Evolutionary conservation across 768 basidiomycete species (phyloP).

Genomic region (Suillus weaverae): DNA sequence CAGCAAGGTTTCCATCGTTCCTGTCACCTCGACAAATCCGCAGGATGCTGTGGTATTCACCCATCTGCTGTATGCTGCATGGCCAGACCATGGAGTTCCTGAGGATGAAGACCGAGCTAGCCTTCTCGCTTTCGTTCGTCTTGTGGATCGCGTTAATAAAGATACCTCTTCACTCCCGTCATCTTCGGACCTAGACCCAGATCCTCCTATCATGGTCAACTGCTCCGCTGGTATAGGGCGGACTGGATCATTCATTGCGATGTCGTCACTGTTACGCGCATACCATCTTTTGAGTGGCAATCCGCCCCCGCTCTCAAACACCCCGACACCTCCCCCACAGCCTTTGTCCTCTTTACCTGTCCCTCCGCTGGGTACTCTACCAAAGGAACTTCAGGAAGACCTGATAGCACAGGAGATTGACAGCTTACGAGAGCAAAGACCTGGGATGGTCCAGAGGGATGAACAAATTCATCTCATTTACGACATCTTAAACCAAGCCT

Average conservation of each 20-base stretch:
- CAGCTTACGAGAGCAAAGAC: constrained; percentile 75
- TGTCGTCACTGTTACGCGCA: constrained; percentile 74
- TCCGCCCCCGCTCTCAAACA: constrained; percentile 19
- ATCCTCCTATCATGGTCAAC: constrained; percentile 78
- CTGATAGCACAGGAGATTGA: constrained; percentile 72
- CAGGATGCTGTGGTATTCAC: constrained; percentile 52
- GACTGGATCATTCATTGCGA: constrained; percentile 82
- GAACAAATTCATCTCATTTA: constrained; percentile 71
- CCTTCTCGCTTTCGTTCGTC: constrained; percentile 58
- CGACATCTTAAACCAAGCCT: constrained; percentile 45
- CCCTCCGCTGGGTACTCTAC: constrained; percentile 61
- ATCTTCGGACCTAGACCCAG: constrained; percentile 41
- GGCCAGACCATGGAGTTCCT: constrained; percentile 89
- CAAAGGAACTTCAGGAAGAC: constrained; percentile 50
- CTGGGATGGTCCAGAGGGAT: constrained; percentile 75
- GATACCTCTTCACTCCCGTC: constrained; percentile 33
- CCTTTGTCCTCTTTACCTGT: constrained; percentile 34
- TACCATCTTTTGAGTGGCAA: constrained; percentile 46
- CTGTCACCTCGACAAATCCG: constrained; percentile 29
- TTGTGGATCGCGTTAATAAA: constrained; percentile 66
- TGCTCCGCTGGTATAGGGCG: constrained; percentile 90
- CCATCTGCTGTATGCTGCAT: constrained; percentile 72
- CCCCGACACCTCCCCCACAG: constrained; percentile 27
- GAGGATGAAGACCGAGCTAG: constrained; percentile 55
- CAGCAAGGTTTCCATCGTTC: constrained; percentile 58